Evolutionary conservation across 192 early-diverging fungal genomes (phyloP).

Genomic region (Coemansia sp.): DNA sequence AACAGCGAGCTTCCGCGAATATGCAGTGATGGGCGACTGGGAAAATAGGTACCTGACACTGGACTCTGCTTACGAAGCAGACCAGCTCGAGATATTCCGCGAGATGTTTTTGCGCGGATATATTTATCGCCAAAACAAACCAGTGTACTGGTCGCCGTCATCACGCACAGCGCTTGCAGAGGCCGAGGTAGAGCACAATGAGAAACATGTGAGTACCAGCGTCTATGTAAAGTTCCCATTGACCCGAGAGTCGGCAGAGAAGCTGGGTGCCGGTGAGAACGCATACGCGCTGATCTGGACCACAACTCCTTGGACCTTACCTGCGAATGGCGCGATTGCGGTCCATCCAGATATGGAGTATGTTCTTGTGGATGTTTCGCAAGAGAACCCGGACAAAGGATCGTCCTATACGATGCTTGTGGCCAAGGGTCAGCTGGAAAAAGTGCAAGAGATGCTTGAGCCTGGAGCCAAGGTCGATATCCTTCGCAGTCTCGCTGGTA

Average conservation of each 20-base stretch:
- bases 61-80: conserved; percentile 70
- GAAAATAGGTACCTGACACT: conserved; percentile 68
- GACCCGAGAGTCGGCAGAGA: conserved; percentile 14
- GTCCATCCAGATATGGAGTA: conserved; percentile 68
- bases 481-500: conserved; percentile 32
- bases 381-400: neutral
- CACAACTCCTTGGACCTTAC: conserved; percentile 81
- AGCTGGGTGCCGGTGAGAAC: conserved; percentile 19
- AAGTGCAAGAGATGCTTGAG: conserved; percentile 16
- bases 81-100: conserved; percentile 69
- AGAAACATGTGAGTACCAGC: conserved; percentile 68
- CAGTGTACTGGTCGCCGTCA: conserved; percentile 84
- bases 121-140: conserved; percentile 76
- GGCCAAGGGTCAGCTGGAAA: conserved; percentile 24
- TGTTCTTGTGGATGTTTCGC: conserved; percentile 40
- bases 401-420: conserved; percentile 26
- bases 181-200: conserved; percentile 77
- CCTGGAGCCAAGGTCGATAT: conserved; percentile 2
- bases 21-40: conserved; percentile 79
- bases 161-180: conserved; percentile 80
- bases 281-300: conserved; percentile 67
- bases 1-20: conserved; percentile 60
- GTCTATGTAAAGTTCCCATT: conserved; percentile 70
- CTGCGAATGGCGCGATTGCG: conserved; percentile 71
- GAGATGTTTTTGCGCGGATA: conserved; percentile 71